Percentiles rank a stretch among this genome's conserved stretches.
Conservation (phyloP, 202 grass and related monocot genomes). For the Schoenoplectus tabernaemontani region DNA sequence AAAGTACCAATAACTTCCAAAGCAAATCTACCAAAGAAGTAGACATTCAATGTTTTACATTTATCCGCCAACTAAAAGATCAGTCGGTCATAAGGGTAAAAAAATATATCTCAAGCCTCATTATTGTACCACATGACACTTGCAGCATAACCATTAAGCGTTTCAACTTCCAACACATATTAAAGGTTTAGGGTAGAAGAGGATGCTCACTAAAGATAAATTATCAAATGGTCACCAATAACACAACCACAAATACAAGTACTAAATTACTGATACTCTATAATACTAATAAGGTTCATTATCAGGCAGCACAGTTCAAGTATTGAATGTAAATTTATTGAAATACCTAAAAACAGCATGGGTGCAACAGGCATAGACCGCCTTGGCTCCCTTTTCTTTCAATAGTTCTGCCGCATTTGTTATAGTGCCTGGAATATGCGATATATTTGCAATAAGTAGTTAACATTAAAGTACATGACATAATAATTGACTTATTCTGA, state of each 20-base stretch:
- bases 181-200: neutral
- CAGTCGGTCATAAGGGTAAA: neutral
- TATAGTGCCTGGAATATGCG: constrained; percentile 53
- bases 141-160: neutral
- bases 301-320: neutral
- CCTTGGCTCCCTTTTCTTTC: constrained; percentile 69
- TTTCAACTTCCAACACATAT: neutral
- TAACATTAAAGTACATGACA: neutral
- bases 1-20: neutral
- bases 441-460: neutral
- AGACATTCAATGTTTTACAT: too few relatives aligned
- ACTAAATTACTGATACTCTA: neutral
- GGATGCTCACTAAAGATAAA: neutral
- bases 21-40: neutral
- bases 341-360: constrained; percentile 87
- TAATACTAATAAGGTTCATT: neutral
- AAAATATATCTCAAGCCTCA: too few relatives aligned
- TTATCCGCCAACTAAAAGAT: neutral
- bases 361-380: constrained; percentile 81
- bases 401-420: constrained; percentile 64
- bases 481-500: neutral
- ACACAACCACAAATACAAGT: neutral
- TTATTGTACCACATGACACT: neutral
- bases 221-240: neutral
- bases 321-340: neutral